Evolutionary conservation across 2,329 filamentous ascomycete genomes (phyloP), one percentile per base, ranked within the genome.

Genomic region (Acephala macrosclerotiorum): DNA sequence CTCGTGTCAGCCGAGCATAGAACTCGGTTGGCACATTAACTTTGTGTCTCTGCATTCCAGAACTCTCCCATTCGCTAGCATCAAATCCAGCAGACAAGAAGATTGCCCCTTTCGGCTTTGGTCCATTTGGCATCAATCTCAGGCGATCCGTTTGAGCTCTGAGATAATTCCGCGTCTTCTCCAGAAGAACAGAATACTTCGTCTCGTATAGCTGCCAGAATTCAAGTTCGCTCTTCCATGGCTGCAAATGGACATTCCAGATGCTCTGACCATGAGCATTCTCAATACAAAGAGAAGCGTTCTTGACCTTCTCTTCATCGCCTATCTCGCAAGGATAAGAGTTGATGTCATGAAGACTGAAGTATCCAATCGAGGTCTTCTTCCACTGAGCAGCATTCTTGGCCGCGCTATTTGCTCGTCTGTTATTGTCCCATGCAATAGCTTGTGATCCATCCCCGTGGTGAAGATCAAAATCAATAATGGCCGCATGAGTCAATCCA

Each of bases 1-100:
- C 96, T 53, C 89, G 86, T 0, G 95, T 95, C 70, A 99, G 91
- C 1, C 91, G 89, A 58, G 96, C 96, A 76, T 98, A 99, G 77
- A 99, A 99, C 61, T 95, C 93, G 0, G 95, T 99, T 0, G 96
- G 95, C 1, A 99, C 96, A 75, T 97, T 97, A 74, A 97, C 94
- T 65, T 92, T 91, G 78, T 99, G 96, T 56, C 96, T 87, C 79
- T 99, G 96, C 96, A 99, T 99, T 2, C 93, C 93, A 3, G 87
- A 83, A 20, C 91, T 89, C 77, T 99, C 96, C 89, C 92, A 96
- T 76, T 99, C 94, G 75, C 94, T 97, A 2, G 96, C 96, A 79
- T 99, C 96, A 71, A 99, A 99, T 0, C 96, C 96, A 1, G 96
- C 94, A 55, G 95, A 98, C 58, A 99, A 81, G 80, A 99, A 99